phyloP scores from a whole-genome alignment of 306 rosid species.

The Cicer cuneatum region DNA sequence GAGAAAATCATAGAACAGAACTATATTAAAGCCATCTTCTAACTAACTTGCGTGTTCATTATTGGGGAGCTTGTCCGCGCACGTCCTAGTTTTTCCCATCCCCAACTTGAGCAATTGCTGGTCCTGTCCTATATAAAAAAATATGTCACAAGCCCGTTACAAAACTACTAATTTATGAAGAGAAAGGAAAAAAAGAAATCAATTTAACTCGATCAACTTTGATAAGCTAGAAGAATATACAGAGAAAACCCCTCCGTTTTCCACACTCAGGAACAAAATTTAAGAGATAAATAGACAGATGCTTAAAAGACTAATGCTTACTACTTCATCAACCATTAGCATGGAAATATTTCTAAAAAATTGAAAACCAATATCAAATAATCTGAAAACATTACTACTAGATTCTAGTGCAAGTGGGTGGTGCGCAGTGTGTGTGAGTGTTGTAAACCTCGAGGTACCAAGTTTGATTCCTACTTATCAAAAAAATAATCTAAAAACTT shows the following conservation, averaged over 20 bases:
- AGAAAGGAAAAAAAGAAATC: slow-evolving; percentile 19
- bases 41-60: slow-evolving; percentile 52
- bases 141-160: slow-evolving; percentile 34
- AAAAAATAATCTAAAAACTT: slow-evolving; percentile 21
- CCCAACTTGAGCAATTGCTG: slow-evolving; percentile 58
- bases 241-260: slow-evolving; percentile 27
- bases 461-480: no score
- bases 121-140: slow-evolving; percentile 70
- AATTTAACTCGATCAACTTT: slow-evolving; percentile 35
- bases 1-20: slow-evolving; percentile 31
- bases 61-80: slow-evolving; percentile 41
- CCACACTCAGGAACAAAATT: slow-evolving; percentile 30
- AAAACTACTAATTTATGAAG: slow-evolving; percentile 32
- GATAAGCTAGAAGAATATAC: slow-evolving; percentile 32
- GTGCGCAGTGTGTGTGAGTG: no score
- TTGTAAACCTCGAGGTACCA: no score
- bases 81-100: slow-evolving; percentile 49
- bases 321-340: slow-evolving; percentile 30
- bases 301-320: slow-evolving; percentile 35
- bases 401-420: no score
- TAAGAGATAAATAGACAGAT: slow-evolving; percentile 35
- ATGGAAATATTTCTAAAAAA: not conserved
- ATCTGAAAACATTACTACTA: not conserved
- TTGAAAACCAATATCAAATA: slow-evolving; percentile 31
- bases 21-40: slow-evolving; percentile 26